Percentiles rank a stretch among this genome's conserved stretches.
These are phyloP conservation scores for Eucalyptus victrix DNA, from an alignment of 345 rosid species.

Conservation along the genomic window DNA sequence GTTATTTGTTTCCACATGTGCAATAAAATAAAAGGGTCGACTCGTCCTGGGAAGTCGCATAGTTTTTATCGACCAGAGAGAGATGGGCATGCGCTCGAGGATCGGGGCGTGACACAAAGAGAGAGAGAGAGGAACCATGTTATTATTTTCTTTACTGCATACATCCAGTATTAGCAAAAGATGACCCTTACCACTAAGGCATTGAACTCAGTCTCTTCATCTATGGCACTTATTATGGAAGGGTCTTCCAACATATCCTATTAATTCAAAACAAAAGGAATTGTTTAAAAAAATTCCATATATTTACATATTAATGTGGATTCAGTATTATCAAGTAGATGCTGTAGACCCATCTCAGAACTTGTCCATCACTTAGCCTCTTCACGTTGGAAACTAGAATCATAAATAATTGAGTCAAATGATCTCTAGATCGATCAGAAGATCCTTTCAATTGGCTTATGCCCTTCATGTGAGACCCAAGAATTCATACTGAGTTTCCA, in stretches of 20 bases:
- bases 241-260: slow-evolving; percentile 86
- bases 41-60: too few species aligned
- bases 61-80: too few species aligned
- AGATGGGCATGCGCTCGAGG: too few species aligned
- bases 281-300: neutral
- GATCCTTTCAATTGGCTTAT: neutral
- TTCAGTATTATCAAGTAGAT: neutral
- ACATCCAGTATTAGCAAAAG: neutral
- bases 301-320: neutral
- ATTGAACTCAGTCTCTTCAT: slow-evolving; percentile 85
- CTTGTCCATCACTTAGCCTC: neutral
- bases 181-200: slow-evolving; percentile 68
- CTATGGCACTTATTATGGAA: slow-evolving; percentile 57
- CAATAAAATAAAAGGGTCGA: too few species aligned
- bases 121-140: neutral
- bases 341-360: neutral
- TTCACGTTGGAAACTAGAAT: neutral
- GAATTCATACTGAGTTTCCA: neutral
- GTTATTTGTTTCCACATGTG: too few species aligned
- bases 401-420: neutral
- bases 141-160: neutral
- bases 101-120: too few species aligned
- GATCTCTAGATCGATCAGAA: neutral
- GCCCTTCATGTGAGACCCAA: neutral
- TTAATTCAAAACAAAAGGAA: neutral